Conservation (phyloP, 2,329 filamentous ascomycete genomes). For the Bipolaris zeicola region DNA sequence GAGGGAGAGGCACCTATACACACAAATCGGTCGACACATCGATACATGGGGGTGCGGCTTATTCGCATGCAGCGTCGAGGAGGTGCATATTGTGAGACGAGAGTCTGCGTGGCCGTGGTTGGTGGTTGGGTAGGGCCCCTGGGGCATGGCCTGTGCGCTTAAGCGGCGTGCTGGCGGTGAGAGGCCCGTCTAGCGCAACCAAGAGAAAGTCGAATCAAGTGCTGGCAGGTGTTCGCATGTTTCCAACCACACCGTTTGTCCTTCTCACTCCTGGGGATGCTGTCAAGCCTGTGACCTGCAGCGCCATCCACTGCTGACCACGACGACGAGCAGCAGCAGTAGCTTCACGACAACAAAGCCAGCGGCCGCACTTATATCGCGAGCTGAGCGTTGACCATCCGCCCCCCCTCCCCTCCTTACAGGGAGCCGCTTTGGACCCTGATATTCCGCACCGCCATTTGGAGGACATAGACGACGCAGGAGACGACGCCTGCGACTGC, state of each 20-base stretch:
- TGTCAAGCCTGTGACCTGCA: constrained; percentile 35
- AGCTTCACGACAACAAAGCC: constrained; percentile 18
- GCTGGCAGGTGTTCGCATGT: constrained; percentile 14
- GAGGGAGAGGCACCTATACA: not conserved
- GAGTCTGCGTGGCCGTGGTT: constrained; percentile 23
- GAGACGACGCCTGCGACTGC: constrained; percentile 10
- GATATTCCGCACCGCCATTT: constrained; percentile 26
- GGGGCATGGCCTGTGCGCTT: constrained; percentile 17
- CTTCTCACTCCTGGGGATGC: constrained; percentile 28
- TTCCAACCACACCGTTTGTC: constrained; percentile 13
- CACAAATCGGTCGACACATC: not conserved
- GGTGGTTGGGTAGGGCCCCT: constrained; percentile 24
- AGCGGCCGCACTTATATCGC: constrained; percentile 23
- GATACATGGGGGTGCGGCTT: constrained; percentile 5
- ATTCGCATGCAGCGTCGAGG: constrained; percentile 15
- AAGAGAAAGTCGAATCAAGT: constrained; percentile 27
- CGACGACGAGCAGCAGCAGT: constrained; percentile 21
- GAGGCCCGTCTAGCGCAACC: constrained; percentile 20
- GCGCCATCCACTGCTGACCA: constrained; percentile 31
- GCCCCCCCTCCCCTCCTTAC: constrained; percentile 14
- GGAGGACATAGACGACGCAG: constrained; percentile 32
- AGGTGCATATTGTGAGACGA: constrained; percentile 25
- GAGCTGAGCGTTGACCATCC: constrained; percentile 26
- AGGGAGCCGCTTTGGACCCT: constrained; percentile 36
- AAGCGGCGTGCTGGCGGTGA: constrained; percentile 34